Evolutionary conservation across 208 protist species (phyloP).

Genomic region (Porcisia deanei): DNA sequence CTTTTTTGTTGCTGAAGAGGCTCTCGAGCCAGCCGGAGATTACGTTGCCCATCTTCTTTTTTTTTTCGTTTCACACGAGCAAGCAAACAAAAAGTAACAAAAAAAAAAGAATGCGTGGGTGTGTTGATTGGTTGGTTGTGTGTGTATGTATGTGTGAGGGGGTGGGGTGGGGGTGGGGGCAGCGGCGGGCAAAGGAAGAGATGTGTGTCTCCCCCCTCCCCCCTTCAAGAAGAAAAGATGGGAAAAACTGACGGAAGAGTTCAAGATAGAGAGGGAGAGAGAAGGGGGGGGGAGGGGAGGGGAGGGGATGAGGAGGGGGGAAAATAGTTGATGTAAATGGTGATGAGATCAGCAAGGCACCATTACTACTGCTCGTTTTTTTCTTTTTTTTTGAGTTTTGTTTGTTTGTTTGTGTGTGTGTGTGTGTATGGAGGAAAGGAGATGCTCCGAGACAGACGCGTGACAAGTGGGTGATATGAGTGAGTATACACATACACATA

Average conservation of each 20-base stretch:
- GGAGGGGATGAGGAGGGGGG: neutral
- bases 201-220: neutral
- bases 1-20: constrained; percentile 91
- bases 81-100: neutral
- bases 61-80: neutral
- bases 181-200: neutral
- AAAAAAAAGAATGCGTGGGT: too few relatives aligned
- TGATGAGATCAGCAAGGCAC: neutral
- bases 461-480: too few relatives aligned
- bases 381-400: too few relatives aligned
- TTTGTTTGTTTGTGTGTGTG: too few relatives aligned
- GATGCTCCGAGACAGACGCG: too few relatives aligned
- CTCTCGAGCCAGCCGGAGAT: constrained; percentile 63
- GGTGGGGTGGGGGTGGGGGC: neutral
- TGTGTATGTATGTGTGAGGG: neutral
- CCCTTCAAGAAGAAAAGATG: neutral
- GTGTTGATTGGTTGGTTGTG: neutral
- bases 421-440: too few relatives aligned
- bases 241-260: neutral
- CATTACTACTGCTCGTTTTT: neutral
- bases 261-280: neutral
- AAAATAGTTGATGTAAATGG: neutral
- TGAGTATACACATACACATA: neutral
- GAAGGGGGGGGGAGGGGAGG: neutral
- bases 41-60: constrained; percentile 53